Percentiles rank a stretch among this genome's conserved stretches.
Evolutionary conservation across 352 stramenopile species (phyloP).

Genomic region (Phytophthora megakarya): DNA sequence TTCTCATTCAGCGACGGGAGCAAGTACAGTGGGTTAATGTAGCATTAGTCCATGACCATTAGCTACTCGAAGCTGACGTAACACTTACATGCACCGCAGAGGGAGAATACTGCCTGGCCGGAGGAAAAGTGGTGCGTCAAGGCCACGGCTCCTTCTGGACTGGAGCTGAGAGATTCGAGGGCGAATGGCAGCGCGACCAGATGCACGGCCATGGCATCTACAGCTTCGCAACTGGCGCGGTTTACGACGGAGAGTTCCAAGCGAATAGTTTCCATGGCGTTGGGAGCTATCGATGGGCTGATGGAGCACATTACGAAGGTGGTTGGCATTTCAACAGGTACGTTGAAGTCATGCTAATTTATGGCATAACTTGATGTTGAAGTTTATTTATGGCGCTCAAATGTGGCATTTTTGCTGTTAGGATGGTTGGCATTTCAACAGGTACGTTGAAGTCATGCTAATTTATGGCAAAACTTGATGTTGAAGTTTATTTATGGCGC

Average conservation of each 20-base stretch:
- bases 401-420: conserved; percentile 23
- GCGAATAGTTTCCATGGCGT: conserved; percentile 64
- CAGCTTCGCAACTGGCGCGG: conserved; percentile 66
- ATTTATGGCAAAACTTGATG: conserved; percentile 14
- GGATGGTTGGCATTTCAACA: conserved; percentile 59
- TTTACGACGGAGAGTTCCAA: conserved; percentile 80
- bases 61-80: not conserved
- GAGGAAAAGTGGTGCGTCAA: conserved; percentile 56
- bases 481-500: conserved; percentile 23
- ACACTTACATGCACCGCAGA: conserved; percentile 26
- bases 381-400: conserved; percentile 17
- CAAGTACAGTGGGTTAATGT: conserved; percentile 52
- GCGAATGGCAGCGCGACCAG: conserved; percentile 61
- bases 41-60: conserved; percentile 11
- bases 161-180: conserved; percentile 69
- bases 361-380: conserved; percentile 8
- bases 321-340: conserved; percentile 58
- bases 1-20: conserved; percentile 75
- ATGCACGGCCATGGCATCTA: conserved; percentile 77
- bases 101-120: conserved; percentile 47
- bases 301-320: conserved; percentile 69
- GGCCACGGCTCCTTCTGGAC: conserved; percentile 52
- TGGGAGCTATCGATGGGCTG: conserved; percentile 68
- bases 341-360: conserved; percentile 20
- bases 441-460: conserved; percentile 30